Conservation (phyloP, 2,329 filamentous ascomycete species). For the Curvularia spicifera region DNA sequence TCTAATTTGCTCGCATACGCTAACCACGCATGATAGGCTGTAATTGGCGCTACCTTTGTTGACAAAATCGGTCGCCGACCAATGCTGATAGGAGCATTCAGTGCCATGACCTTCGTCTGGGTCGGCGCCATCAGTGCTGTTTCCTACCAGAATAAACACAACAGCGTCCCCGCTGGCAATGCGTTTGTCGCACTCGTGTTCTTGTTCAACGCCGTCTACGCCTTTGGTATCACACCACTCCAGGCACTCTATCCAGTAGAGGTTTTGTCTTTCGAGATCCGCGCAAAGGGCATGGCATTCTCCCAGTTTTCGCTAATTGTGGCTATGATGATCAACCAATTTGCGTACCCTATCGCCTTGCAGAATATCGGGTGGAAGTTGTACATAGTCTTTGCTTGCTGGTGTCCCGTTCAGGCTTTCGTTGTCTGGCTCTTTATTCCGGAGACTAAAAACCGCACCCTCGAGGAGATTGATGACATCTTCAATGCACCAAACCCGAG, state of each 20-base stretch:
- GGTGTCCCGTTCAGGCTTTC: conserved; percentile 28
- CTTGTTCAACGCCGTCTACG: conserved; percentile 43
- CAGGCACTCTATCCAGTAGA: conserved; percentile 45
- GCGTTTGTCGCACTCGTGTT: conserved; percentile 45
- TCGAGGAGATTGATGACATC: conserved; percentile 36
- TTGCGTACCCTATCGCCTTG: conserved; percentile 37
- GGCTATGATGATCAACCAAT: conserved; percentile 39
- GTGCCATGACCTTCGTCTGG: conserved; percentile 35
- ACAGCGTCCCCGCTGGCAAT: conserved; percentile 25
- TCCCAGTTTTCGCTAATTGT: conserved; percentile 28
- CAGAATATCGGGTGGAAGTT: conserved; percentile 32
- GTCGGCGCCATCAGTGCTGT: conserved; percentile 31
- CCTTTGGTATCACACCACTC: conserved; percentile 45
- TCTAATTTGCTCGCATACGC: not conserved
- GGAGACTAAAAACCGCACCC: conserved; percentile 38
- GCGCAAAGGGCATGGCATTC: conserved; percentile 45
- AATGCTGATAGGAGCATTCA: conserved; percentile 40
- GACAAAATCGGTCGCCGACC: conserved; percentile 44
- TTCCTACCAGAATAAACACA: conserved; percentile 22
- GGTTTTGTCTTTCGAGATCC: conserved; percentile 45
- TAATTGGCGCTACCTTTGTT: conserved; percentile 44
- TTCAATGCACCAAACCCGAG: conserved; percentile 32
- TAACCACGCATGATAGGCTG: conserved; percentile 24
- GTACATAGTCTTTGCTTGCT: conserved; percentile 36
- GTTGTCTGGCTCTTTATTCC: conserved; percentile 33